Conservation (phyloP, 1,284 basidiomycete genomes). For the Rhodotorula glutinis region DNA sequence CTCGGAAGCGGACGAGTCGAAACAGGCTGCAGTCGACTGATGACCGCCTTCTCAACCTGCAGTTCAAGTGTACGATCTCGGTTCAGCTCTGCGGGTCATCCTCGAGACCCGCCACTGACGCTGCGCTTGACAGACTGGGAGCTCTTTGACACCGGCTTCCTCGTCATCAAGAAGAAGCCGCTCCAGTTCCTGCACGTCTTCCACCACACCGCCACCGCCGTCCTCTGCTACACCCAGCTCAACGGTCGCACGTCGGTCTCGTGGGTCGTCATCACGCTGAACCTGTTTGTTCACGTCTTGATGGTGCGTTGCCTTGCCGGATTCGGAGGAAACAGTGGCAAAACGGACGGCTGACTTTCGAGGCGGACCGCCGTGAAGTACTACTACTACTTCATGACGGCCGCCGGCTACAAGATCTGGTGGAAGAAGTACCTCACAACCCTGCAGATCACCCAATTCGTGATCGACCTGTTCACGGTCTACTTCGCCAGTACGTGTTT, state of each 20-base stretch:
- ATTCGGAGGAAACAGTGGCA: constrained; percentile 18
- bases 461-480: constrained; percentile 82
- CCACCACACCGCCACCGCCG: constrained; percentile 96
- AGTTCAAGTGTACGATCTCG: constrained; percentile 36
- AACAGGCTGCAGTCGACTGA: neutral
- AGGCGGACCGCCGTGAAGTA: constrained; percentile 47
- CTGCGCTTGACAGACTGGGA: constrained; percentile 56
- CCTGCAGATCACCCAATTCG: constrained; percentile 93
- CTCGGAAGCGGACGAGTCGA: too few relatives aligned
- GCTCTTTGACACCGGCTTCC: constrained; percentile 91
- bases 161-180: constrained; percentile 97
- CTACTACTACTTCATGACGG: constrained; percentile 94
- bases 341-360: neutral
- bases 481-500: constrained; percentile 83
- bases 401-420: constrained; percentile 93
- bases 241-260: constrained; percentile 90
- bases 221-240: constrained; percentile 90
- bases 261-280: constrained; percentile 92
- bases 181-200: constrained; percentile 97
- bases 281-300: constrained; percentile 90
- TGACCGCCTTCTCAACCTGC: neutral
- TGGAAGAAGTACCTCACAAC: constrained; percentile 97
- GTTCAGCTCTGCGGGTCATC: too few relatives aligned
- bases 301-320: constrained; percentile 63
- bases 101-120: neutral